Base-by-base conservation (phyloP, 1,284 basidiomycete genomes). In the Leccinum huronense region DNA sequence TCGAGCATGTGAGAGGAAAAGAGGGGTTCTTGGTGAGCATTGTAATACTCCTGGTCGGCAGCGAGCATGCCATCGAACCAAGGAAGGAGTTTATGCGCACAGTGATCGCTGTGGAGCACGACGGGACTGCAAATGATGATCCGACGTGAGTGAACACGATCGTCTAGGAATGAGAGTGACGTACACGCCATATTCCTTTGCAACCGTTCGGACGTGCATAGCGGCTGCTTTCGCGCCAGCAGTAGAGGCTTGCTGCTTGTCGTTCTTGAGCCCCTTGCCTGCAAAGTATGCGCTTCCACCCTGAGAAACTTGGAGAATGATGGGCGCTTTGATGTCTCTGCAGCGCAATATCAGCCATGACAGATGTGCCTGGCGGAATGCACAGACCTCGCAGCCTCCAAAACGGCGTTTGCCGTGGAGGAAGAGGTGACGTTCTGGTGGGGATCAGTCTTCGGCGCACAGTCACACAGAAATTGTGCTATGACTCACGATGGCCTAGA, bases 1-100 rank as follows among this genome's bases (percentile, higher is more conserved):
- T 99, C 97, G 72, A 99, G 90, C 97, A 99, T 99, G 92, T 99
- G 97, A 45, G 97, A 98, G 67, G 94, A 97, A 87, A 97, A 98
- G 66, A 99, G 90, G 57, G 97, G 88, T 77, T 94, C 94, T 69
- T 89, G 86, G 83, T 97, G 88, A 71, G 86, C 80, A 80, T 93
- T 94, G 87, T 84, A 97, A 85, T 97, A 95, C 33, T 85, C 93
- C 81, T 98, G 93, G 78, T 99, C 91, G 65, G 97, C 97, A 62
- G 89, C 91, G 78, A 99, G 93, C 97, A 99, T 98, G 68, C 95
- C 97, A 78, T 99, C 97, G 81, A 98, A 98, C 97, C 97, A 99
- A 14, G 92, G 96, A 65, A 99, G 89, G 69, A 99, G 94, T 82
- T 99, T 99, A 78, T 97, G 85, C 58, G 97, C 97, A 77, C 97